Percentiles rank a stretch among this genome's conserved stretches.
These are phyloP conservation scores for Biscogniauxia sp. DNA, from an alignment of 2,329 filamentous ascomycete genomes.

Conservation along the genomic window DNA sequence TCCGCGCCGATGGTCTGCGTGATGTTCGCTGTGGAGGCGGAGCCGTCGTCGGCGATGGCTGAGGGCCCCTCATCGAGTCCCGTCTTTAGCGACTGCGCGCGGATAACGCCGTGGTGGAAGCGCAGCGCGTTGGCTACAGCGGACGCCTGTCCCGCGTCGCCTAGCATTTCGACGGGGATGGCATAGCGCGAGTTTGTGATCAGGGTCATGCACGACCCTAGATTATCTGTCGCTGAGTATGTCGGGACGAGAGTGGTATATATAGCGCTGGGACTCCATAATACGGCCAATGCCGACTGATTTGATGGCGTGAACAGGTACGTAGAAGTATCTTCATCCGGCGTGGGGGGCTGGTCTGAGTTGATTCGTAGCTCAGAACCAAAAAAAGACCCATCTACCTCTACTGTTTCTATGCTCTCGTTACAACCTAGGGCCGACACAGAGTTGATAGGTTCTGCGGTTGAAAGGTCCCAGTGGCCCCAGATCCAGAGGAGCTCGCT, in stretches of 20 bases:
- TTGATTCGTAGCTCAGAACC: constrained; percentile 26
- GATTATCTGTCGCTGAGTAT: constrained; percentile 15
- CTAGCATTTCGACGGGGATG: constrained; percentile 27
- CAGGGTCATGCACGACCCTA: constrained; percentile 37
- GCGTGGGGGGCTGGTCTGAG: constrained; percentile 24
- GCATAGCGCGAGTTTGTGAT: constrained; percentile 35
- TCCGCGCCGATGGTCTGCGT: neutral
- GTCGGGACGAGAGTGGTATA: constrained; percentile 6
- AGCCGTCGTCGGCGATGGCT: neutral
- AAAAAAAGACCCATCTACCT: constrained; percentile 16
- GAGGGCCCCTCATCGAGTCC: no score
- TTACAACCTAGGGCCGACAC: constrained; percentile 38
- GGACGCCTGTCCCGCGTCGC: constrained; percentile 12
- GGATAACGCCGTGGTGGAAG: constrained; percentile 37
- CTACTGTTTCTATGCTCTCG: constrained; percentile 34
- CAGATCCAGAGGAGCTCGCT: constrained; percentile 36
- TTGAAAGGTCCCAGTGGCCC: constrained; percentile 29
- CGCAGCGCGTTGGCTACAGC: constrained; percentile 31
- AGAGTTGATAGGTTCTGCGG: constrained; percentile 23
- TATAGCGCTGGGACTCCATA: constrained; percentile 5
- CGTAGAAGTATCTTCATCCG: no score
- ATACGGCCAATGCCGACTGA: constrained; percentile 11
- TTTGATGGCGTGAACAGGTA: constrained; percentile 5
- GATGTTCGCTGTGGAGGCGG: neutral
- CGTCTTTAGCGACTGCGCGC: constrained; percentile 31